Evolutionary conservation across 495 filamentous ascomycete species (phyloP).

Genomic region (Aspergillus bridgeri): DNA sequence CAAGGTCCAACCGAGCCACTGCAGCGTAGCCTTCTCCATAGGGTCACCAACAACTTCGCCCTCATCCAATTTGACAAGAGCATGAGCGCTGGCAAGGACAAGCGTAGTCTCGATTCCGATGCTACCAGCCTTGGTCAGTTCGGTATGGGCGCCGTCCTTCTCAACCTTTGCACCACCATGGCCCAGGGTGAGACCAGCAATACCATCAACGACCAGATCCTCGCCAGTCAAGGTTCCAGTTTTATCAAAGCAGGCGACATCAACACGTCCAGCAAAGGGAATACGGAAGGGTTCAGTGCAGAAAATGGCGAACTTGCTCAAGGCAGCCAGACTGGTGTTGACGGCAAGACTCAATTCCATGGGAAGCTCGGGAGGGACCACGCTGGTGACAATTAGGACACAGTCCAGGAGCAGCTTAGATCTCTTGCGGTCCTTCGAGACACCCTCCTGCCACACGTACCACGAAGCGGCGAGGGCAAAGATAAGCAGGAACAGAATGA

Average conservation of each 20-base stretch:
- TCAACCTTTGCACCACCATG: constrained; percentile 65
- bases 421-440: constrained; percentile 85
- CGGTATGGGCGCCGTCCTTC: constrained; percentile 72
- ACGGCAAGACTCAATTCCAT: constrained; percentile 98
- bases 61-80: constrained; percentile 92
- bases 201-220: constrained; percentile 94
- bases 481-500: constrained; percentile 93
- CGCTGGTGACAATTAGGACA: constrained; percentile 93
- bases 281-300: constrained; percentile 99
- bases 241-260: constrained; percentile 98
- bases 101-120: constrained; percentile 80
- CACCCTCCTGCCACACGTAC: constrained; percentile 99
- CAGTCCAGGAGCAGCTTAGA: constrained; percentile 97
- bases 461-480: constrained; percentile 98
- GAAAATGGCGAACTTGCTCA: constrained; percentile 94
- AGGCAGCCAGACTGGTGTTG: constrained; percentile 94
- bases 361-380: constrained; percentile 94
- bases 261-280: constrained; percentile 91
- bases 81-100: constrained; percentile 92
- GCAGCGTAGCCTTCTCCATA: constrained; percentile 96
- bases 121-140: constrained; percentile 61
- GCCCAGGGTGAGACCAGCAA: constrained; percentile 80
- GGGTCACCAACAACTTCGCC: constrained; percentile 97
- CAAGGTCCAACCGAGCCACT: constrained; percentile 84
- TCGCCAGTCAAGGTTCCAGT: constrained; percentile 96